Percentiles rank a stretch among this genome's conserved stretches.
Evolutionary conservation across 2,329 filamentous ascomycete species (phyloP).

Genomic region (Mollisia scopiformis): DNA sequence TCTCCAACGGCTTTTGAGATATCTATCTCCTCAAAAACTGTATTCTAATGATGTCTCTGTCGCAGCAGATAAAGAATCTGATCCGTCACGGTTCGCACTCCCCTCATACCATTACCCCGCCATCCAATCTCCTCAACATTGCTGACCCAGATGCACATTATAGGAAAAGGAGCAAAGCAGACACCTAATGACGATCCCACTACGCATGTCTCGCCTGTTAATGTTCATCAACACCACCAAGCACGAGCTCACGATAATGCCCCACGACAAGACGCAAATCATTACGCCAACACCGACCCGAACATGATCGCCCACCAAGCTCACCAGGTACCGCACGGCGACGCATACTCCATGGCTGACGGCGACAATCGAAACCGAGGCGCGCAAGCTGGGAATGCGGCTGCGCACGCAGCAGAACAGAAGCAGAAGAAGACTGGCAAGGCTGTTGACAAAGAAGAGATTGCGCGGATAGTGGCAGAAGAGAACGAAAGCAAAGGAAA

Average conservation of each 20-base stretch:
- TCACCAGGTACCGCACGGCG: constrained; percentile 48
- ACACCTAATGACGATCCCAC: constrained; percentile 61
- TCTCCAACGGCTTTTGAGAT: not conserved
- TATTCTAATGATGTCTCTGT: constrained; percentile 60
- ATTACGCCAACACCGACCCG: constrained; percentile 58
- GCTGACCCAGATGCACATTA: constrained; percentile 39
- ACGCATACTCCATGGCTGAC: constrained; percentile 66
- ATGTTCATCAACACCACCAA: constrained; percentile 59
- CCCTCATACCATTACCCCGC: constrained; percentile 4
- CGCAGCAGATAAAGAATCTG: constrained; percentile 98
- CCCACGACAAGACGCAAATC: constrained; percentile 44
- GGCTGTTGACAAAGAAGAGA: constrained; percentile 65
- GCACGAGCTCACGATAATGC: constrained; percentile 50
- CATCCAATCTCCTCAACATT: constrained; percentile 9
- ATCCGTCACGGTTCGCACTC: constrained; percentile 75
- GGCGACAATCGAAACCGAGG: constrained; percentile 65
- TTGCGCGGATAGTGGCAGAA: constrained; percentile 87
- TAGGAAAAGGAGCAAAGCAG: constrained; percentile 85
- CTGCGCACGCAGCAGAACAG: constrained; percentile 67
- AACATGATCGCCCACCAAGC: constrained; percentile 62
- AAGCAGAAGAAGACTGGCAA: constrained; percentile 46
- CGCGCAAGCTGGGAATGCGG: constrained; percentile 68
- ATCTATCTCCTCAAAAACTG: not conserved
- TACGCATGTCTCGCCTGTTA: constrained; percentile 46
- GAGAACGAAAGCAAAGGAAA: constrained; percentile 86